Evolutionary conservation across 208 protist species (phyloP).

Genomic region (Trypanosoma caninum): DNA sequence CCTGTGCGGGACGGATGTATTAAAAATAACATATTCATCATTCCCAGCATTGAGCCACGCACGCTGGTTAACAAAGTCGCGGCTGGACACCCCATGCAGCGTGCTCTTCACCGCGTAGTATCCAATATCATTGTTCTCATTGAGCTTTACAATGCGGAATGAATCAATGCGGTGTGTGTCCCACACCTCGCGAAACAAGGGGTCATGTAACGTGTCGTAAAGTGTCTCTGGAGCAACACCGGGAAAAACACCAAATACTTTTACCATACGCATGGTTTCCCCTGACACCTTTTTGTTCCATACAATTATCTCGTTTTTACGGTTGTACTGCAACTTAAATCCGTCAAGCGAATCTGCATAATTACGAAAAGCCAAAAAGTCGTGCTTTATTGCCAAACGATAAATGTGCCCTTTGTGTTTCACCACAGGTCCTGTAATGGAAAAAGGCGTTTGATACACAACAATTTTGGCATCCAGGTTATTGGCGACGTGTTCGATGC

Average conservation of each 20-base stretch:
- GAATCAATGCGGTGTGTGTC: slow-evolving; percentile 70
- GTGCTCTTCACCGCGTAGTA: slow-evolving; percentile 89
- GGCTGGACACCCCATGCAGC: slow-evolving; percentile 58
- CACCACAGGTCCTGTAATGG: slow-evolving; percentile 37
- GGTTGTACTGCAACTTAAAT: slow-evolving; percentile 54
- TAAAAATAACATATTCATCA: slow-evolving; percentile 88
- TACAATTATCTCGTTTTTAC: slow-evolving; percentile 41
- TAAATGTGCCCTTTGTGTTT: slow-evolving; percentile 46
- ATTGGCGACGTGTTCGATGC: background rate
- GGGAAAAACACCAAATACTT: slow-evolving; percentile 73
- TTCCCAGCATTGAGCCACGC: slow-evolving; percentile 69
- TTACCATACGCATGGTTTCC: slow-evolving; percentile 78
- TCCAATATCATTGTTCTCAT: slow-evolving; percentile 81
- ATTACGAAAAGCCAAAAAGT: slow-evolving; percentile 63
- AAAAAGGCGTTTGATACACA: slow-evolving; percentile 59
- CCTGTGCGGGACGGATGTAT: slow-evolving; percentile 79
- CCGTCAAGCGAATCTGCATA: slow-evolving; percentile 79
- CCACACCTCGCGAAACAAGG: slow-evolving; percentile 76
- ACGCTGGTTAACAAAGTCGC: slow-evolving; percentile 92
- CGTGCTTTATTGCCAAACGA: slow-evolving; percentile 46
- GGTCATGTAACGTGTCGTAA: slow-evolving; percentile 86
- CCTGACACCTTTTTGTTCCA: slow-evolving; percentile 70
- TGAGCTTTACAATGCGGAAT: slow-evolving; percentile 64
- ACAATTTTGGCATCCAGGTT: slow-evolving; percentile 16
- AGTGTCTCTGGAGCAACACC: slow-evolving; percentile 36